Conservation (phyloP, 139 green algal genomes). For the Picochlorum sp. region DNA sequence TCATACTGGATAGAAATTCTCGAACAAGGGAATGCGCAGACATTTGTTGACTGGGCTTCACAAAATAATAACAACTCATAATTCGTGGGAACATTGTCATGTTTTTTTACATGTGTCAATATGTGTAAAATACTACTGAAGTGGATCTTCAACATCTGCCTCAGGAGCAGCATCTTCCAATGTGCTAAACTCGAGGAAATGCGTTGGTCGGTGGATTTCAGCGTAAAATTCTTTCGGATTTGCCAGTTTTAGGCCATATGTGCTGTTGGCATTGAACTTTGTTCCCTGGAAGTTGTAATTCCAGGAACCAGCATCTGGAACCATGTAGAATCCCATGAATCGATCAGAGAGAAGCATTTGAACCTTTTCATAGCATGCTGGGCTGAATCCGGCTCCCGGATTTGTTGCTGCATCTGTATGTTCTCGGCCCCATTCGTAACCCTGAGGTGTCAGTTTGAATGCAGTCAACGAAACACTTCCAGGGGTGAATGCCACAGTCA, state of each 20-base stretch:
- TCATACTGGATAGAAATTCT: slow-evolving; percentile 70
- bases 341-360: slow-evolving; percentile 97
- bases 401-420: slow-evolving; percentile 82
- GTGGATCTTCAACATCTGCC: slow-evolving; percentile 87
- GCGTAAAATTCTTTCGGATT: slow-evolving; percentile 95
- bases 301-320: slow-evolving; percentile 83
- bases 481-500: slow-evolving; percentile 94
- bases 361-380: slow-evolving; percentile 93
- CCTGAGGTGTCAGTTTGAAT: slow-evolving; percentile 93
- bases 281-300: slow-evolving; percentile 98
- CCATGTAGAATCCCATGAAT: slow-evolving; percentile 99
- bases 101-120: not conserved
- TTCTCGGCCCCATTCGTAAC: slow-evolving; percentile 81
- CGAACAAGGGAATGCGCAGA: not conserved
- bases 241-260: slow-evolving; percentile 78
- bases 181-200: slow-evolving; percentile 96
- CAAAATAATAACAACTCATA: slow-evolving; percentile 6
- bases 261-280: slow-evolving; percentile 57
- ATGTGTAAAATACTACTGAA: slow-evolving; percentile 31
- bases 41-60: slow-evolving; percentile 18
- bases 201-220: slow-evolving; percentile 79
- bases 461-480: slow-evolving; percentile 88
- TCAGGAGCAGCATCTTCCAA: slow-evolving; percentile 79
- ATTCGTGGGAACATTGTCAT: not conserved
- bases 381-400: slow-evolving; percentile 75